Percentiles rank a stretch among this genome's conserved stretches.
Evolutionary conservation across 139 green algal genomes (phyloP).

Genomic region (Coelastrella sp.): DNA sequence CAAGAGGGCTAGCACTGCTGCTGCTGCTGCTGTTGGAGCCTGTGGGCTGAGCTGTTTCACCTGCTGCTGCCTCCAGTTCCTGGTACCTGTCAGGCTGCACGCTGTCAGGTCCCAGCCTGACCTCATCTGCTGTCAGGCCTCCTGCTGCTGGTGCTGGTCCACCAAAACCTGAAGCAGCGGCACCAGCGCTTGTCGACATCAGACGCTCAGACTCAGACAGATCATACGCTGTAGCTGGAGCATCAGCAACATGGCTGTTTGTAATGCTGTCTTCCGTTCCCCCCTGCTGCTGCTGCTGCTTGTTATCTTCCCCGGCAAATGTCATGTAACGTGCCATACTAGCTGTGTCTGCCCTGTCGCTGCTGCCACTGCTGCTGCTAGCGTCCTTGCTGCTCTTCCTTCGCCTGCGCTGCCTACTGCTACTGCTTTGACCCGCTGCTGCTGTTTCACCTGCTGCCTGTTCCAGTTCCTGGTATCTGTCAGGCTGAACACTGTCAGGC

Average conservation of each 20-base stretch:
- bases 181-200: not conserved
- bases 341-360: not conserved
- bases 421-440: not conserved
- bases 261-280: too few relatives aligned
- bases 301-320: not conserved
- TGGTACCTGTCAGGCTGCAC: not conserved
- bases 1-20: not conserved
- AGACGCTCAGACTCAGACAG: not conserved
- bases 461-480: conserved; percentile 23
- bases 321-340: too few relatives aligned
- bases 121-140: not conserved
- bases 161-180: conserved; percentile 13
- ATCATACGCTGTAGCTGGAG: too few relatives aligned
- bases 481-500: not conserved
- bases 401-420: too few relatives aligned
- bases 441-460: conserved; percentile 6
- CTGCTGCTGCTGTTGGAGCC: not conserved
- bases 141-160: conserved; percentile 17
- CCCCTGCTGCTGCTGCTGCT: conserved; percentile 15
- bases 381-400: not conserved
- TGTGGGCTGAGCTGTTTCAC: not conserved
- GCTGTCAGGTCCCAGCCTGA: not conserved
- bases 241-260: too few relatives aligned
- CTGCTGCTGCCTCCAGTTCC: conserved; percentile 30
- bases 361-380: not conserved